A percentile compares a stretch with the other conserved stretches of the same genome.
phyloP scores from a whole-genome alignment of 768 basidiomycete genomes.

The Lactarius psammicola region DNA sequence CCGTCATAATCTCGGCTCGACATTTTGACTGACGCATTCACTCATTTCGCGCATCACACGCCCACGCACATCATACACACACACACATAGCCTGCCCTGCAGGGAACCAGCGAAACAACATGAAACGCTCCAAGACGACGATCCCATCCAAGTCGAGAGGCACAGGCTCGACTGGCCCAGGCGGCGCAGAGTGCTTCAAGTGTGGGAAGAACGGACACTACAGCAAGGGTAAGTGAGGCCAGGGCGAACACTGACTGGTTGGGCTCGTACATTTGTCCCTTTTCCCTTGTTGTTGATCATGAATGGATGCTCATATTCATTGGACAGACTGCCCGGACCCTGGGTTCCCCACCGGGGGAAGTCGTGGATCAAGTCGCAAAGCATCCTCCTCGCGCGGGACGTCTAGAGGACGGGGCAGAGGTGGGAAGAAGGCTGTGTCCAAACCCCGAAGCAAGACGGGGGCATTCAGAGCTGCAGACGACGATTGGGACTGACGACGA shows the following conservation, averaged over 20 bases:
- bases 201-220: slow-evolving; percentile 29
- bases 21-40: neutral
- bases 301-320: neutral
- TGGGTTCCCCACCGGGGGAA: slow-evolving; percentile 16
- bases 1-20: neutral
- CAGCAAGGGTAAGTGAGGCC: slow-evolving; percentile 24
- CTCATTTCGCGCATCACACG: neutral
- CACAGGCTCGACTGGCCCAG: slow-evolving; percentile 8
- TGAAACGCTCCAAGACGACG: slow-evolving; percentile 23
- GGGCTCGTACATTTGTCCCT: neutral
- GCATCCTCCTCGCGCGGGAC: slow-evolving; percentile 24
- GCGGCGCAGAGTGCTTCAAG: slow-evolving; percentile 27
- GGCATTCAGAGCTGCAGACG: slow-evolving; percentile 25
- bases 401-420: slow-evolving; percentile 23
- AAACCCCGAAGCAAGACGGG: slow-evolving; percentile 26
- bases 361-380: slow-evolving; percentile 15
- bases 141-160: slow-evolving; percentile 10
- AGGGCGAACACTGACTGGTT: too few species aligned
- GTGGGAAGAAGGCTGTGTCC: slow-evolving; percentile 17
- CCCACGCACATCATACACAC: too few species aligned
- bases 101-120: slow-evolving; percentile 7
- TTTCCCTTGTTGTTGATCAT: neutral
- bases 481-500: slow-evolving; percentile 2
- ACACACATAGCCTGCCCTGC: slow-evolving; percentile 33
- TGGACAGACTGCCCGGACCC: slow-evolving; percentile 28